Base-by-base conservation (phyloP, 2,329 filamentous ascomycete species). In the Nemania sp. region DNA sequence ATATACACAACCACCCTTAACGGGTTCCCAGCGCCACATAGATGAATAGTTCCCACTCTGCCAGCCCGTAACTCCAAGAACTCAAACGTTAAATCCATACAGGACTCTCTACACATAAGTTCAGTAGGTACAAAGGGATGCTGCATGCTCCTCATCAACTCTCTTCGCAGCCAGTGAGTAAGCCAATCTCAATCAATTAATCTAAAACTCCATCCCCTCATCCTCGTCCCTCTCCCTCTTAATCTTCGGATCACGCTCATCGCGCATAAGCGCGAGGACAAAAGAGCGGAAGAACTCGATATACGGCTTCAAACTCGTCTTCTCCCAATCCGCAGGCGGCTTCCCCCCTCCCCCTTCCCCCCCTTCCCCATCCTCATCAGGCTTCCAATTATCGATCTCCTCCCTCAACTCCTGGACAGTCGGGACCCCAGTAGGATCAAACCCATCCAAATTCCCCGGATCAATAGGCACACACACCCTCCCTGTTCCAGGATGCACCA, bases 391-490 rank as follows among this genome's bases (percentile, higher is more conserved):
- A 70, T 99, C 92, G 65, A 99, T 96, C 75, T 99, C 91, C 5
- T 77, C 78, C 19, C 97, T 74, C 52, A 99, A 76, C 43, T 86
- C 79, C 55, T 89, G 90, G 3, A 97, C 91, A 0, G 91, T 97
- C 1, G 94, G 94, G n/a, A 97, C 93, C 2, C 72, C 76, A 0
- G 96, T 77, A 0, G 94, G 94, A 68, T 97, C 90, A 65, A 99
- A 99, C 3, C 86, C 81, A 43, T 94, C 90, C 0, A 93, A 80
- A 5, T 75, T 78, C 30, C 77, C 75, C 1, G 84, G 82, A 69
- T 97, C 90, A 65, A 99, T 97, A 2, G 94, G 94, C 46, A 99
- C 94, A 75, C 94, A 99, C 6, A 99, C 90, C 49, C 93, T 79
- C 1, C 94, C 93, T 0, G 94, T 99, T 15, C 91, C 91, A 0